These are phyloP conservation scores for Podospora anserina DNA, from an alignment of 495 filamentous ascomycete species.

Conservation along the genomic window DNA sequence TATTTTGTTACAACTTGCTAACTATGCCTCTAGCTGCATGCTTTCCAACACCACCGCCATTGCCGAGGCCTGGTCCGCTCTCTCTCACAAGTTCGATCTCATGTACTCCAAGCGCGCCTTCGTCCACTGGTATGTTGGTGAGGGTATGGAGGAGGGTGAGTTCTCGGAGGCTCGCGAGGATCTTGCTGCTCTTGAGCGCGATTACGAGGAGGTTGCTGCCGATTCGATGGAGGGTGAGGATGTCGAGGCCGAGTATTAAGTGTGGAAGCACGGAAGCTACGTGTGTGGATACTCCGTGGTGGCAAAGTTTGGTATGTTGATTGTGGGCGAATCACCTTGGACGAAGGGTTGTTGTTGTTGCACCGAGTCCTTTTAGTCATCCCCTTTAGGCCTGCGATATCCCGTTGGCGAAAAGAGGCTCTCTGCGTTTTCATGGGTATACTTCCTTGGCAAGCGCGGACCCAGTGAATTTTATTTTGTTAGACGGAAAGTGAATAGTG, in stretches of 20 bases:
- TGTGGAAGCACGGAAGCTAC: slow-evolving; percentile 61
- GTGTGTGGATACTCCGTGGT: slow-evolving; percentile 10
- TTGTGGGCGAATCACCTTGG: slow-evolving; percentile 16
- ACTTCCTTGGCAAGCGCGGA: slow-evolving; percentile 31
- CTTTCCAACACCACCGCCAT: slow-evolving; percentile 99
- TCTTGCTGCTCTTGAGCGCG: slow-evolving; percentile 92
- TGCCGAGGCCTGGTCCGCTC: slow-evolving; percentile 95
- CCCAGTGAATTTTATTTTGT: slow-evolving; percentile 27
- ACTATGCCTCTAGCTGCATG: slow-evolving; percentile 69
- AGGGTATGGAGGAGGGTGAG: slow-evolving; percentile 99
- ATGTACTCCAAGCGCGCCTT: slow-evolving; percentile 99
- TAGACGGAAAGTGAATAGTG: slow-evolving; percentile 36
- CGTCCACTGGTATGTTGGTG: slow-evolving; percentile 99
- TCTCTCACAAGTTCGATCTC: slow-evolving; percentile 98
- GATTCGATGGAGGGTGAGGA: slow-evolving; percentile 91
- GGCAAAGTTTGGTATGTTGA: slow-evolving; percentile 18
- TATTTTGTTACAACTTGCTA: slow-evolving; percentile 20
- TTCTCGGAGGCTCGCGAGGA: slow-evolving; percentile 99
- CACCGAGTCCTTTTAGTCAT: slow-evolving; percentile 10
- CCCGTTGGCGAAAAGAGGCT: slow-evolving; percentile 25
- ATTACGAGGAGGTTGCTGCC: slow-evolving; percentile 98
- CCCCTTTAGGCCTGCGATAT: slow-evolving; percentile 16
- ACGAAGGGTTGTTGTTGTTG: slow-evolving; percentile 9
- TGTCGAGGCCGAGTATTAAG: slow-evolving; percentile 97
- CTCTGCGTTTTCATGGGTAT: slow-evolving; percentile 26